These are phyloP conservation scores for Puccinellia tenuiflora DNA, from an alignment of 176 grass and related monocot species.

Conservation along the genomic window DNA sequence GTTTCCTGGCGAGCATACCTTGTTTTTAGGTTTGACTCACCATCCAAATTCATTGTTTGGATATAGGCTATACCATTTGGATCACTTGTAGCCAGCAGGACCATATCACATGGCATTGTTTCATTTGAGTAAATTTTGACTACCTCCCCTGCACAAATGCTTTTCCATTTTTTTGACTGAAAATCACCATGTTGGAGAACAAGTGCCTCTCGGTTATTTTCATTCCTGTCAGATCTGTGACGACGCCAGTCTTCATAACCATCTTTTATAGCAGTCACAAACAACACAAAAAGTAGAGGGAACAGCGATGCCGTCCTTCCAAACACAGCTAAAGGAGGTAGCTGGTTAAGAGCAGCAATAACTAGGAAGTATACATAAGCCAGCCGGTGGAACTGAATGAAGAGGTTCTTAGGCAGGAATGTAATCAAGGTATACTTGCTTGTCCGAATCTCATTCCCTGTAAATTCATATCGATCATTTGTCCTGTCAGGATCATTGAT, in stretches of 20 bases:
- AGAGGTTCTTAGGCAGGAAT: slow-evolving; percentile 96
- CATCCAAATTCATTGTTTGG: slow-evolving; percentile 99
- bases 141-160: slow-evolving; percentile 86
- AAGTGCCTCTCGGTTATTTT: slow-evolving; percentile 90
- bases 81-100: slow-evolving; percentile 83
- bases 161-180: slow-evolving; percentile 89
- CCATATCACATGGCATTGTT: slow-evolving; percentile 96
- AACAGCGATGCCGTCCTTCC: slow-evolving; percentile 96
- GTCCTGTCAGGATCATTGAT: slow-evolving; percentile 92
- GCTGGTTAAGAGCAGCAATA: slow-evolving; percentile 97
- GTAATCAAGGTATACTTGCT: slow-evolving; percentile 99
- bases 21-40: slow-evolving; percentile 98
- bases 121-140: slow-evolving; percentile 88
- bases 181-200: slow-evolving; percentile 86
- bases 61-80: slow-evolving; percentile 99
- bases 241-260: slow-evolving; percentile 98
- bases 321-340: slow-evolving; percentile 98
- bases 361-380: slow-evolving; percentile 98
- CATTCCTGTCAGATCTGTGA: slow-evolving; percentile 93
- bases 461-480: slow-evolving; percentile 91
- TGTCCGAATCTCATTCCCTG: slow-evolving; percentile 94
- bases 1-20: slow-evolving; percentile 98
- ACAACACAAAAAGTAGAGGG: slow-evolving; percentile 87
- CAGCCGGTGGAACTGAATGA: slow-evolving; percentile 94
- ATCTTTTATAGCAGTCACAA: slow-evolving; percentile 99